Conservation (phyloP, 2,329 filamentous ascomycete genomes). For the Fusarium euwallaceae region DNA sequence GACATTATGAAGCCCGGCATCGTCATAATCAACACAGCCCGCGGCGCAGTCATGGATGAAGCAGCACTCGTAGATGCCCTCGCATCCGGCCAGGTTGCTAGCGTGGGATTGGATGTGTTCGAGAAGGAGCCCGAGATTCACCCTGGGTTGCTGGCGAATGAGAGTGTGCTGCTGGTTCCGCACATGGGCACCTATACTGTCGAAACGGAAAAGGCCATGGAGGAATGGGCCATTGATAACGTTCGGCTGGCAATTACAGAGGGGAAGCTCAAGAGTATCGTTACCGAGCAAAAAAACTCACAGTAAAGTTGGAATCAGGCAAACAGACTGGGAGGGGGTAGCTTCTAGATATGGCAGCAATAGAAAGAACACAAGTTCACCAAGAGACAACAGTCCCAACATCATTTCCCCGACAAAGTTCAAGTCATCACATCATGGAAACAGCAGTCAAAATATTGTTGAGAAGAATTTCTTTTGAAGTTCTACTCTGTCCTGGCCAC, state of each 20-base stretch:
- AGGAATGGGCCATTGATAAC: slow-evolving; percentile 81
- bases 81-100: slow-evolving; percentile 76
- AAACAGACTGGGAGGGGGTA: not conserved
- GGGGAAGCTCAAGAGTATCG: slow-evolving; percentile 74
- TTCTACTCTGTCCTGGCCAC: slow-evolving; percentile 52
- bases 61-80: slow-evolving; percentile 81
- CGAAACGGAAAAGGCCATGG: slow-evolving; percentile 76
- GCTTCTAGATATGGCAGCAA: not conserved
- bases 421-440: slow-evolving; percentile 7
- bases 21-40: slow-evolving; percentile 85
- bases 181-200: slow-evolving; percentile 89
- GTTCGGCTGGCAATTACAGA: slow-evolving; percentile 72
- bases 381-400: not conserved
- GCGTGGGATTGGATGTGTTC: slow-evolving; percentile 83
- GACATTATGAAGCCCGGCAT: slow-evolving; percentile 82
- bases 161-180: slow-evolving; percentile 80
- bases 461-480: slow-evolving; percentile 38
- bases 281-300: slow-evolving; percentile 74
- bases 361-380: not conserved
- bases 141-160: slow-evolving; percentile 77
- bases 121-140: slow-evolving; percentile 85
- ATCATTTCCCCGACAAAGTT: not conserved
- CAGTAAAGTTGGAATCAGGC: slow-evolving; percentile 14
- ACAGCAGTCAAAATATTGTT: slow-evolving; percentile 13
- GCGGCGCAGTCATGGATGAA: slow-evolving; percentile 87